Evolutionary conservation across 164 flowering plant genomes (phyloP), one percentile per base, ranked within the genome.

Genomic region (Tetrastigma voinierianum): DNA sequence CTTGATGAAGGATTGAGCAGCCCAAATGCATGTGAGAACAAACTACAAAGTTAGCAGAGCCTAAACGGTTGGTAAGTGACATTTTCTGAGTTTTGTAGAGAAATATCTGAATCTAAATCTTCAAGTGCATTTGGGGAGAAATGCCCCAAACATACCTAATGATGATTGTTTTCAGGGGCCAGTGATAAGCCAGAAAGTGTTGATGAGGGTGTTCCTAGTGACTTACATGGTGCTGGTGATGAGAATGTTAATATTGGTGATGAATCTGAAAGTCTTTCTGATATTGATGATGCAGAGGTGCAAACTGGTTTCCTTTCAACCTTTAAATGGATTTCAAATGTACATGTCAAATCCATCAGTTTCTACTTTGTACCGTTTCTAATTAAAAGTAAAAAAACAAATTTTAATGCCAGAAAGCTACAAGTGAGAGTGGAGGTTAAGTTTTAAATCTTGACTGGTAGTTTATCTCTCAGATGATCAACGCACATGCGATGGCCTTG

Each of bases 201-300:
- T 19, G 17, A 51, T 59, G 62, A 64, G 7, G 59, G 53, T 46
- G 46, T 0, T 60, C 18, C 43, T 52, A 61, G 40, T 54, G 51
- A 57, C 57, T 2, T 17, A 12, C 57, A 47, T 25, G 67, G 48
- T 46, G 43, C 15, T 8, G 51, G 47, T 23, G 73, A 66, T 64
- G 45, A 16, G 14, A 60, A 19, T 51, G 25, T 20, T 53, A 63
- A 32, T n/a, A 51, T 61, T 61, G 11, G 23, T 32, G 86, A 81
- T 70, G 90, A 82, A 71, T 78, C 92, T 4, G 94, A 85, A 57
- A 82, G 58, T 73, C 76, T 89, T 53, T 83, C 91, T 47, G 97
- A 89, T 66, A 86, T 89, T 46, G 93, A 87, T 80, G 97, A 91
- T 70, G 61, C 23, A 68, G 93, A 91, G 90, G 96, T 90, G 46